These are phyloP conservation scores for Xylariaceae sp. DNA, from an alignment of 2,329 filamentous ascomycete genomes.

Conservation along the genomic window DNA sequence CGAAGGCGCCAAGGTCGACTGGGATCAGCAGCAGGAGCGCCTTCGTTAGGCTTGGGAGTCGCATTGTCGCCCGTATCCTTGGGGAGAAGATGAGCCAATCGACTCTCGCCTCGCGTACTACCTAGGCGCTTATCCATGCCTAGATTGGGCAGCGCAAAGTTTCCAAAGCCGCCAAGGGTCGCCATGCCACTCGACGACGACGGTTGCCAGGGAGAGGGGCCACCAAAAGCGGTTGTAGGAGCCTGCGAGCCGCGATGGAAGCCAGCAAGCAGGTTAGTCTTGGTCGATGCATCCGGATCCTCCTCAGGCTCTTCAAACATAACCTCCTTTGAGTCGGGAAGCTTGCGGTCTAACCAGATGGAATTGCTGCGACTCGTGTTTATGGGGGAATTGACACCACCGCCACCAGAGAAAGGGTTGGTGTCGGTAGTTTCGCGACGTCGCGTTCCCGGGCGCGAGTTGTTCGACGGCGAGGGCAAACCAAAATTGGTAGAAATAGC, in stretches of 20 bases:
- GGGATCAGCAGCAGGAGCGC: constrained; percentile 34
- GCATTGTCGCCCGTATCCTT: constrained; percentile 70
- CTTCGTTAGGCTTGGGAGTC: constrained; percentile 46
- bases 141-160: constrained; percentile 65
- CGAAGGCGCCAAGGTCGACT: constrained; percentile 53
- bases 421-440: constrained; percentile 75
- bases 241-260: constrained; percentile 48
- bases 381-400: constrained; percentile 56
- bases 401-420: constrained; percentile 52
- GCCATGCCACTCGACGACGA: constrained; percentile 50
- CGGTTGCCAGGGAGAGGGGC: constrained; percentile 42
- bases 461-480: constrained; percentile 65
- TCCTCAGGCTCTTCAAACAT: constrained; percentile 50
- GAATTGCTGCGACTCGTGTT: constrained; percentile 52
- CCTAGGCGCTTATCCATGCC: constrained; percentile 70
- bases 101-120: constrained; percentile 67
- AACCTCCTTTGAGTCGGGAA: constrained; percentile 48
- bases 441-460: constrained; percentile 66
- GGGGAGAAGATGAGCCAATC: constrained; percentile 77
- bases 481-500: constrained; percentile 60
- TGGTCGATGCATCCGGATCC: constrained; percentile 27
- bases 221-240: constrained; percentile 41
- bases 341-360: constrained; percentile 54
- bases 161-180: constrained; percentile 82
- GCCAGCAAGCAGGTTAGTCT: constrained; percentile 39